Conservation (phyloP, 305 asterid species). For the Fraxinus sp. region DNA sequence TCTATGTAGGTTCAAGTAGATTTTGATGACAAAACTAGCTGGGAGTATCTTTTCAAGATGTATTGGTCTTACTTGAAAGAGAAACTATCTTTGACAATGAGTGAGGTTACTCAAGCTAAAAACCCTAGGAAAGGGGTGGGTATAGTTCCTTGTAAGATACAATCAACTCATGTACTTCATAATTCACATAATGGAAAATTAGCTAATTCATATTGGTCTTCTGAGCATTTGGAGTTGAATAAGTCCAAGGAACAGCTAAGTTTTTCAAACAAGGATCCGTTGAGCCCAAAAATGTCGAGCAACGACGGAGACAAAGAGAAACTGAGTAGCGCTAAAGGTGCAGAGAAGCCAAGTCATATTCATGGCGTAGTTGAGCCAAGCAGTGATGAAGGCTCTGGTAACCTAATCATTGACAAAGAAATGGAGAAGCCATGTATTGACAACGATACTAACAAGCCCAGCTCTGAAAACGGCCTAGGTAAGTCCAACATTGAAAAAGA, state of each 20-base stretch:
- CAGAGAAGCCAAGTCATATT: slow-evolving; percentile 14
- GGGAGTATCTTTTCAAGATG: slow-evolving; percentile 92
- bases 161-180: slow-evolving; percentile 26
- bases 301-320: slow-evolving; percentile 21
- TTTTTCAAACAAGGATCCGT: slow-evolving; percentile 32
- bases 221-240: slow-evolving; percentile 44
- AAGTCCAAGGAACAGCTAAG: slow-evolving; percentile 36
- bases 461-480: not conserved
- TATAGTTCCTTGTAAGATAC: slow-evolving; percentile 37
- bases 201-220: slow-evolving; percentile 28
- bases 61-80: slow-evolving; percentile 75
- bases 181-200: slow-evolving; percentile 34
- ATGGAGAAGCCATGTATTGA: slow-evolving; percentile 26
- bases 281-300: slow-evolving; percentile 29
- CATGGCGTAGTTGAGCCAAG: slow-evolving; percentile 17
- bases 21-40: slow-evolving; percentile 82
- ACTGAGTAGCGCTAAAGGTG: slow-evolving; percentile 6
- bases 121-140: slow-evolving; percentile 48
- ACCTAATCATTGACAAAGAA: slow-evolving; percentile 19
- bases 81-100: slow-evolving; percentile 55
- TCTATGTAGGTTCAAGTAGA: slow-evolving; percentile 68
- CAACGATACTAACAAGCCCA: slow-evolving; percentile 5
- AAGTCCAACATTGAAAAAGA: not conserved
- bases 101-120: slow-evolving; percentile 69
- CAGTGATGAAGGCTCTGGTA: not conserved